phyloP scores from a whole-genome alignment of 2,329 filamentous ascomycete genomes.

The Clonostachys solani region DNA sequence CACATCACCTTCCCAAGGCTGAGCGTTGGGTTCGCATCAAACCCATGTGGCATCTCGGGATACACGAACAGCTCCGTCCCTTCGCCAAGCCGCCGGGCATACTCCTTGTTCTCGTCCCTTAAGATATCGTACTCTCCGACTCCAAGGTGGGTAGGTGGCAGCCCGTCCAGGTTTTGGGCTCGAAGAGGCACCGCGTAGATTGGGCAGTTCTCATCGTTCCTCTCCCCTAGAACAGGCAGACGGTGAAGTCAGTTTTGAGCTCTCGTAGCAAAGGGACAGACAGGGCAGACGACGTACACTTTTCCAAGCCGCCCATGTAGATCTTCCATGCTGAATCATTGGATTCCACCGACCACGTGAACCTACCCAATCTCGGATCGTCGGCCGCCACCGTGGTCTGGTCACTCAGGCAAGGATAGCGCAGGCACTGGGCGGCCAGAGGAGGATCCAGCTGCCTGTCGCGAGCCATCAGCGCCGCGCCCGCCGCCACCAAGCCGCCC shows the following conservation, averaged over 20 bases:
- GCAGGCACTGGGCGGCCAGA: conserved; percentile 19
- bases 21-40: neutral
- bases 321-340: neutral
- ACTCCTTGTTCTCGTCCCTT: conserved; percentile 19
- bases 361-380: neutral
- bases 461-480: conserved; percentile 30
- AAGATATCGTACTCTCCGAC: conserved; percentile 27
- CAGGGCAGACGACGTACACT: neutral
- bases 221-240: neutral
- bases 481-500: conserved; percentile 12
- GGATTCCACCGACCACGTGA: neutral
- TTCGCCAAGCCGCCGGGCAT: neutral
- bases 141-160: conserved; percentile 27
- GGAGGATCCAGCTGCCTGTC: conserved; percentile 14
- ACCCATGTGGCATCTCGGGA: neutral
- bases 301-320: neutral
- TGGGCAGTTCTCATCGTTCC: neutral
- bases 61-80: neutral
- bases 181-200: conserved; percentile 1
- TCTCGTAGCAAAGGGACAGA: neutral
- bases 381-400: conserved; percentile 2
- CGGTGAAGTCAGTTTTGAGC: neutral
- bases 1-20: neutral
- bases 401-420: conserved; percentile 27
- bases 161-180: conserved; percentile 7